A percentile compares a stretch with the other conserved stretches of the same genome.
These are phyloP conservation scores for Cardamine resedifolia DNA, from an alignment of 345 rosid species.

Conservation along the genomic window DNA sequence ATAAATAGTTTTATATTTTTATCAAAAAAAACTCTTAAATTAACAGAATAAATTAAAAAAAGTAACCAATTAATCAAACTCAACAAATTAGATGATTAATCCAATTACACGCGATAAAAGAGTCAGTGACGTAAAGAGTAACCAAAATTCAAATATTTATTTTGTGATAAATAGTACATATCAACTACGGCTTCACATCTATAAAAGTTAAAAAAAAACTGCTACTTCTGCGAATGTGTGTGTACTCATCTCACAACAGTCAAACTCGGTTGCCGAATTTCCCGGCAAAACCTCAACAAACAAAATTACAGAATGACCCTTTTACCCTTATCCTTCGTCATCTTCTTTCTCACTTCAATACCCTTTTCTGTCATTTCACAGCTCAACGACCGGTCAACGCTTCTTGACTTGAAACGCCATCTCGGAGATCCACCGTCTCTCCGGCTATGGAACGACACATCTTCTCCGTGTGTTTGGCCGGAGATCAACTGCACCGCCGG, in stretches of 20 bases:
- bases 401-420: constrained; percentile 51
- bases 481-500: constrained; percentile 48
- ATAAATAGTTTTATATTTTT: too few relatives aligned
- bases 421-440: constrained; percentile 63
- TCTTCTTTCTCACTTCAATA: constrained; percentile 37
- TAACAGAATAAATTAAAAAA: too few relatives aligned
- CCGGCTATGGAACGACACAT: constrained; percentile 56
- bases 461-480: constrained; percentile 69
- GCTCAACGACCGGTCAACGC: constrained; percentile 46
- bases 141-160: not conserved
- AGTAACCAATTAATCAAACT: not conserved
- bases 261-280: constrained; percentile 13
- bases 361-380: constrained; percentile 57
- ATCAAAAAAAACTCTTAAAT: too few relatives aligned
- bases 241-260: not conserved
- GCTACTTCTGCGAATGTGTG: not conserved
- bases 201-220: not conserved
- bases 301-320: constrained; percentile 36
- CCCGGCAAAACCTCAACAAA: constrained; percentile 33
- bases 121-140: not conserved
- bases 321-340: not conserved
- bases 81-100: not conserved
- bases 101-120: not conserved
- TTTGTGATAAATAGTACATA: not conserved
- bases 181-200: not conserved